Base-by-base conservation (phyloP, 2,329 filamentous ascomycete genomes). In the Fusarium denticulatum region DNA sequence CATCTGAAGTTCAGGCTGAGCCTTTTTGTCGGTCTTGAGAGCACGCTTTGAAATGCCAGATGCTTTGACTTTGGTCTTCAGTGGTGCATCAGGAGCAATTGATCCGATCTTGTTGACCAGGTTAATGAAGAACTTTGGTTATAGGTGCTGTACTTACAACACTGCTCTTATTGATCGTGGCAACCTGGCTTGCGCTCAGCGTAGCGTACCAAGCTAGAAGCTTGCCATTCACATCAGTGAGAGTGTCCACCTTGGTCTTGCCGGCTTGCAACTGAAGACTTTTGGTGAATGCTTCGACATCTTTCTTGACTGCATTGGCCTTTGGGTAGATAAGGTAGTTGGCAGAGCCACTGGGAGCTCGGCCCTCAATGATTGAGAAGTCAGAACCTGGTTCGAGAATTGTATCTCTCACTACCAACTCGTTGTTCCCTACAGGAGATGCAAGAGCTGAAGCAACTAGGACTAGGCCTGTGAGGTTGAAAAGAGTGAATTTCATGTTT, bases 81-180 rank as follows among this genome's bases (percentile, higher is more conserved):
- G 24, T 0, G 24, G 24, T 7, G 34, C 50, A 55, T 39, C 34
- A 22, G 50, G 24, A 18, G 36, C 24, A 37, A 55, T 3, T 26
- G 34, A 26, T 0, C 50, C 50, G 0, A 55, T 5, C 34, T 55
- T 28, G 14, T 22, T 28, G 0, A 1, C 5, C 1, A 2, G 5
- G 50, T 55, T 39, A 55, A 22, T 5, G 9, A 7, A 22, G 4
- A 0, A 1, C 5, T 18, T 10, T 2, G 0, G 7, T 16, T 0
- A 36, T 5, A 20, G 9, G 1, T 20, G 2, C 1, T 14, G 24
- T 18, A 55, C 34, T 39, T 55, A 55, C 36, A 39, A 39, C 2
- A 10, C 3, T 30, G 24, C 1, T 18, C 8, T 36, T 55, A 4
- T n/a, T 30, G 14, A 55, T n/a, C 0, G 20, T 2, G 7, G 50